A percentile compares a stretch with the other conserved stretches of the same genome.
These are phyloP conservation scores for Hymenoscyphus repandus DNA, from an alignment of 2,329 filamentous ascomycete genomes.

Conservation along the genomic window DNA sequence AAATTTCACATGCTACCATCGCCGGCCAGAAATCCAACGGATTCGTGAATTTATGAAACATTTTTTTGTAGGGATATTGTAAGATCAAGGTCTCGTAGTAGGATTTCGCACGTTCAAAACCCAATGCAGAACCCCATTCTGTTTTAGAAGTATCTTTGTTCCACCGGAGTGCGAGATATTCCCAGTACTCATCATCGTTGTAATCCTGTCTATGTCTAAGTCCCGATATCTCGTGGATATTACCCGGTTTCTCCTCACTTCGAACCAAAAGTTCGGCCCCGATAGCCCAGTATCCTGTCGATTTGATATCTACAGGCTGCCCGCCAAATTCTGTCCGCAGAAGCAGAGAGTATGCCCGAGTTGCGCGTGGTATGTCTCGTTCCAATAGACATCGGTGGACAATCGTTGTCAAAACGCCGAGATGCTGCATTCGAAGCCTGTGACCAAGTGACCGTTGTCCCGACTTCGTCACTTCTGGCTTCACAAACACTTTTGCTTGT, in stretches of 20 bases:
- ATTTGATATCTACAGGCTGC: slow-evolving; percentile 60
- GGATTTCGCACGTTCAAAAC: slow-evolving; percentile 51
- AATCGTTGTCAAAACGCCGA: slow-evolving; percentile 62
- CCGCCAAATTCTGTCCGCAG: slow-evolving; percentile 55
- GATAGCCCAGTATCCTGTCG: slow-evolving; percentile 70
- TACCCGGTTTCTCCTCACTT: slow-evolving; percentile 26
- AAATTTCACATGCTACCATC: slow-evolving; percentile 76
- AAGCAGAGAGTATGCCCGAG: slow-evolving; percentile 70
- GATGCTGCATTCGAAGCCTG: slow-evolving; percentile 46
- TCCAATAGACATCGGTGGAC: slow-evolving; percentile 68
- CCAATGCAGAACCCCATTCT: slow-evolving; percentile 39
- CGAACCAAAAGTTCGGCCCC: slow-evolving; percentile 80
- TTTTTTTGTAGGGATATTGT: slow-evolving; percentile 64
- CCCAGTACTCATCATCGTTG: slow-evolving; percentile 1
- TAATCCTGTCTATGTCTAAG: slow-evolving; percentile 6
- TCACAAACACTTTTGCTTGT: neutral
- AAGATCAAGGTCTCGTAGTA: slow-evolving; percentile 78
- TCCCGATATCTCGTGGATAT: slow-evolving; percentile 4
- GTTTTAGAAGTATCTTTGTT: neutral
- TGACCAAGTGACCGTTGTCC: slow-evolving; percentile 14
- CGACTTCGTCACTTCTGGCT: neutral
- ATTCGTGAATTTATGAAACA: slow-evolving; percentile 53
- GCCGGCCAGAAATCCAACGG: slow-evolving; percentile 76
- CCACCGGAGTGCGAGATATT: neutral
- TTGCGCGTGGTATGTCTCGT: slow-evolving; percentile 66